Conservation (phyloP, 2,329 filamentous ascomycete species). For the Paracoccidioides brasiliensis region DNA sequence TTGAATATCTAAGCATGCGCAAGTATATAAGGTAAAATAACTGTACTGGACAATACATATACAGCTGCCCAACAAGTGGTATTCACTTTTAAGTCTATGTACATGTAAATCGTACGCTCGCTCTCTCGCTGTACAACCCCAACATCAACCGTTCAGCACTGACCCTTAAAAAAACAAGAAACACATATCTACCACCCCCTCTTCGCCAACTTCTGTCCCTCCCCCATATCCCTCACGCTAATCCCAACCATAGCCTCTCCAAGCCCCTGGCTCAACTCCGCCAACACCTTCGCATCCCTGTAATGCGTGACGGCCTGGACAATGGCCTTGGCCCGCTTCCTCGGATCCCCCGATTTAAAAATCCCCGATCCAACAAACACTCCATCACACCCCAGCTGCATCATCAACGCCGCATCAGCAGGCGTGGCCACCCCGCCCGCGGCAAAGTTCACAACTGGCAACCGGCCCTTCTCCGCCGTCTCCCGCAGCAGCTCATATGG, state of each 20-base stretch:
- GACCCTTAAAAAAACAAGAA: no score
- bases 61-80: neutral
- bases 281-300: slow-evolving; percentile 70
- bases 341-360: slow-evolving; percentile 90
- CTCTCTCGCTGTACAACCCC: neutral
- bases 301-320: slow-evolving; percentile 89
- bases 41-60: neutral
- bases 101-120: neutral
- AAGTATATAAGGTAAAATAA: neutral
- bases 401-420: slow-evolving; percentile 93
- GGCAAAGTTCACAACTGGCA: slow-evolving; percentile 96
- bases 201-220: slow-evolving; percentile 68
- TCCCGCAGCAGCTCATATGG: slow-evolving; percentile 70
- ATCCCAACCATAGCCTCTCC: slow-evolving; percentile 99
- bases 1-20: neutral
- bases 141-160: neutral
- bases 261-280: slow-evolving; percentile 73
- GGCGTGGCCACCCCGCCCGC: slow-evolving; percentile 99
- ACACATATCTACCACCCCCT: slow-evolving; percentile 58
- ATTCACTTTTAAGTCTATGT: neutral
- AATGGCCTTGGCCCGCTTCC: slow-evolving; percentile 83
- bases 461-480: slow-evolving; percentile 70
- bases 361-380: slow-evolving; percentile 96
- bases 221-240: slow-evolving; percentile 61
- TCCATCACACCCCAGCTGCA: slow-evolving; percentile 96